Evolutionary conservation across 495 filamentous ascomycete species (phyloP).

Genomic region (Hypoxylon intermedium): DNA sequence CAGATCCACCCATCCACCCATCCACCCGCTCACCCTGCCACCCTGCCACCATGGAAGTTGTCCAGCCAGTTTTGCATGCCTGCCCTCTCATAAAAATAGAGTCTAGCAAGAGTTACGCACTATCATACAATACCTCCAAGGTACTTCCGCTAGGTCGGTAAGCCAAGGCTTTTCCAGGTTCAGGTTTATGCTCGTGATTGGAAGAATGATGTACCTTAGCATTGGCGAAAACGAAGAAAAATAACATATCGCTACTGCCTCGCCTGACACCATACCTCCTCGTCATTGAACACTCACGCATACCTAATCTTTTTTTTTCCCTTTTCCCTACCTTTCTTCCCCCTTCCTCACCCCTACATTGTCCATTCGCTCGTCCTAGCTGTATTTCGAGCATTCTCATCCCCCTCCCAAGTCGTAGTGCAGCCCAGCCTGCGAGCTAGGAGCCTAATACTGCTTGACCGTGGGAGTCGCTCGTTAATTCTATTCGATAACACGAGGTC

Average conservation of each 20-base stretch:
- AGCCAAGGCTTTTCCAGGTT: conserved; percentile 21
- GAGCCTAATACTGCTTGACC: conserved; percentile 28
- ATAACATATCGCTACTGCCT: conserved; percentile 33
- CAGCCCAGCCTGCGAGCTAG: conserved; percentile 19
- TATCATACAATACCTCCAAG: conserved; percentile 13
- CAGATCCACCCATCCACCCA: conserved; percentile 18
- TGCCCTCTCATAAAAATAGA: conserved; percentile 33
- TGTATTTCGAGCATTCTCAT: conserved; percentile 8
- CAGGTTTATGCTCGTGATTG: conserved; percentile 27
- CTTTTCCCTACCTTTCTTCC: conserved; percentile 1
- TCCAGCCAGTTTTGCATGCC: background rate
- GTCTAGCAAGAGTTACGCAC: conserved; percentile 20
- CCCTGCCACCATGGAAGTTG: background rate
- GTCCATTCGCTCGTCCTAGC: conserved; percentile 29
- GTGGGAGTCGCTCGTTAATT: conserved; percentile 30
- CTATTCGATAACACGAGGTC: conserved; percentile 19
- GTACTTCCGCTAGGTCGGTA: conserved; percentile 16
- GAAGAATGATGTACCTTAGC: conserved; percentile 28
- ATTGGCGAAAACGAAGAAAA: conserved; percentile 41
- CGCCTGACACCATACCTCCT: conserved; percentile 35
- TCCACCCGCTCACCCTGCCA: conserved; percentile 4
- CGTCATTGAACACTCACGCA: conserved; percentile 32
- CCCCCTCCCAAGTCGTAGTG: conserved; percentile 19
- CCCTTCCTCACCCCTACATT: conserved; percentile 17
- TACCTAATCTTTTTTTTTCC: conserved; percentile 7